These are phyloP conservation scores for Pochonia chlamydosporia DNA, from an alignment of 2,329 filamentous ascomycete species.

Conservation along the genomic window DNA sequence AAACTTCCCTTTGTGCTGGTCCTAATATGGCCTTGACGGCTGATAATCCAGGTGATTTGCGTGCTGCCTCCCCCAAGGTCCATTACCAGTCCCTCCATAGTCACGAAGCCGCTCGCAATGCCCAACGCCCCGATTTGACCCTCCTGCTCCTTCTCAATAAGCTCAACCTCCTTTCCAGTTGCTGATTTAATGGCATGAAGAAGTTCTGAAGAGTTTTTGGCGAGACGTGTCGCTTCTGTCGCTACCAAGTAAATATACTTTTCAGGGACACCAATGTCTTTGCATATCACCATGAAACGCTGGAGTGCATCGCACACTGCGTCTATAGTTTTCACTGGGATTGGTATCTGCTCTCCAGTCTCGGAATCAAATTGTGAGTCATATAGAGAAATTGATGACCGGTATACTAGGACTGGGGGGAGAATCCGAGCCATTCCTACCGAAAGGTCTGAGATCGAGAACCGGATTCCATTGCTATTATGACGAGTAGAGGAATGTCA, in stretches of 20 bases:
- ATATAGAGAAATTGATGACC: conserved; percentile 25
- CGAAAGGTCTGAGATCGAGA: conserved; percentile 48
- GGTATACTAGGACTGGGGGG: conserved; percentile 35
- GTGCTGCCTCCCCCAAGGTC: conserved; percentile 66
- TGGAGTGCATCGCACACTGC: conserved; percentile 20
- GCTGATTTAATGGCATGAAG: conserved; percentile 39
- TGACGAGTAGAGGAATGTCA: too few relatives aligned
- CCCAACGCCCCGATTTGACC: conserved; percentile 60
- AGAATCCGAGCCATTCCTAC: conserved; percentile 53
- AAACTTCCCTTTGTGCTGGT: conserved; percentile 51
- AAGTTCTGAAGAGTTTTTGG: conserved; percentile 23
- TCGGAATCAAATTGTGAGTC: conserved; percentile 25
- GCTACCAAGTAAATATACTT: conserved; percentile 24
- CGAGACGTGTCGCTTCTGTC: conserved; percentile 25
- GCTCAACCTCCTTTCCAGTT: conserved; percentile 54
- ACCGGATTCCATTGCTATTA: conserved; percentile 63
- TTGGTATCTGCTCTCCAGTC: conserved; percentile 24
- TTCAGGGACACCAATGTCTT: conserved; percentile 18
- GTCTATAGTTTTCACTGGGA: conserved; percentile 21
- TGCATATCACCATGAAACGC: conserved; percentile 22
- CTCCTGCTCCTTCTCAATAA: conserved; percentile 62
- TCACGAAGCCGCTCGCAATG: conserved; percentile 57
- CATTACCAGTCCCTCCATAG: conserved; percentile 63
- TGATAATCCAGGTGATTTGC: conserved; percentile 62
- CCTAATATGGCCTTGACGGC: conserved; percentile 39